Evolutionary conservation across 2,329 filamentous ascomycete species (phyloP).

Genomic region (Ascochyta lentis): DNA sequence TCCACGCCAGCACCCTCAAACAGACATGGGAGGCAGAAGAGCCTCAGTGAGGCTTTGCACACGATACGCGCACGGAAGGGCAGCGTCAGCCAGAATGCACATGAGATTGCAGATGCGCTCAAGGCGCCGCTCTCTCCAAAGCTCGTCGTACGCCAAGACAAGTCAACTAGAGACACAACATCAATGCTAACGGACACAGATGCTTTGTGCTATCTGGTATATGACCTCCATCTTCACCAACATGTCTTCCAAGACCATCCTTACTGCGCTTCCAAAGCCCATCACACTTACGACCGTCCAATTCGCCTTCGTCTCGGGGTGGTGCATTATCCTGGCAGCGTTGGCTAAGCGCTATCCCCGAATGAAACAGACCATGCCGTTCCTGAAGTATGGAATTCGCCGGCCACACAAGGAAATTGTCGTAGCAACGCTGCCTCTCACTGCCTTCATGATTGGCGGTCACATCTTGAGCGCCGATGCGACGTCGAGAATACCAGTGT

Average conservation of each 20-base stretch:
- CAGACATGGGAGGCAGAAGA: conserved; percentile 78
- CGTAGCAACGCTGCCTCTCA: conserved; percentile 85
- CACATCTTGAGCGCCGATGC: conserved; percentile 94
- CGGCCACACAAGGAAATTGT: conserved; percentile 82
- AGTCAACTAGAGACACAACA: conserved; percentile 29
- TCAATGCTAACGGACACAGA: conserved; percentile 58
- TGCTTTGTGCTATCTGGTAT: conserved; percentile 91
- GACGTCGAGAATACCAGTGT: conserved; percentile 93
- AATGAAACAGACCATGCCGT: conserved; percentile 74
- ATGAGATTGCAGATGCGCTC: conserved; percentile 89
- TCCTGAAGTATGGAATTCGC: conserved; percentile 83
- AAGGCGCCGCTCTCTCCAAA: conserved; percentile 87
- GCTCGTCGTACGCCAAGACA: conserved; percentile 71
- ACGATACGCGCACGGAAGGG: conserved; percentile 80
- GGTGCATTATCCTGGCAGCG: conserved; percentile 82
- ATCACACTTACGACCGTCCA: conserved; percentile 91
- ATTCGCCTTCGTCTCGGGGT: conserved; percentile 89
- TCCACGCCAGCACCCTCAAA: conserved; percentile 35
- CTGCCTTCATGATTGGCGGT: conserved; percentile 89
- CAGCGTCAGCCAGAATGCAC: conserved; percentile 90
- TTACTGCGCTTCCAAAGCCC: conserved; percentile 88
- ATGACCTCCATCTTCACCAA: conserved; percentile 94
- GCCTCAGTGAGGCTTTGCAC: conserved; percentile 84
- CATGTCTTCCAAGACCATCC: conserved; percentile 95
- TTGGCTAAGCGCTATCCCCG: conserved; percentile 75